Evolutionary conservation across 257 asterid genomes (phyloP).

Genomic region (Galeopsis tetrahit): DNA sequence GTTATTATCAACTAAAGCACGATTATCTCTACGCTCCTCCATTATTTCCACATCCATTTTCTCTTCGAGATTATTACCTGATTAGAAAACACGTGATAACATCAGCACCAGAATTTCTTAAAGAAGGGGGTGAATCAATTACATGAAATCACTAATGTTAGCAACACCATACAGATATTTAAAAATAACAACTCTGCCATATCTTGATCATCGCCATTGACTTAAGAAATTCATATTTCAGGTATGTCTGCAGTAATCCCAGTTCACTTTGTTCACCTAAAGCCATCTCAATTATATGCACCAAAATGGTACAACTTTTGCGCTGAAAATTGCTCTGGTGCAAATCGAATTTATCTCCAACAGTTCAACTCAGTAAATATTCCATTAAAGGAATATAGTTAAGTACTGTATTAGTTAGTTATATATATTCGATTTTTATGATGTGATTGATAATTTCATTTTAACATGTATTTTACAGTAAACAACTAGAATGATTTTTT

Average conservation of each 20-base stretch:
- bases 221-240: neutral
- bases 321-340: neutral
- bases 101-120: conserved; percentile 26
- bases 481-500: neutral
- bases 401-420: neutral
- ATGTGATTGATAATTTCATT: neutral
- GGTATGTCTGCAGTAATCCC: neutral
- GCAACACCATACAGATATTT: neutral
- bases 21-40: conserved; percentile 78
- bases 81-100: conserved; percentile 29
- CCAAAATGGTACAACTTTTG: conserved; percentile 2
- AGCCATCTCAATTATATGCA: neutral
- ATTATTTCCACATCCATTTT: conserved; percentile 40
- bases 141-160: neutral
- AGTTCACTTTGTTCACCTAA: neutral
- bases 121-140: conserved; percentile 10
- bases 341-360: neutral
- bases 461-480: neutral
- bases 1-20: conserved; percentile 83
- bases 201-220: conserved; percentile 13
- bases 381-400: neutral
- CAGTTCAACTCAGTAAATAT: neutral
- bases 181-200: neutral
- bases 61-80: conserved; percentile 59
- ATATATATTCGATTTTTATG: neutral